Evolutionary conservation across 108 stramenopile genomes (phyloP), one percentile per base, ranked within the genome.

Genomic region (Nannochloropsis salina): DNA sequence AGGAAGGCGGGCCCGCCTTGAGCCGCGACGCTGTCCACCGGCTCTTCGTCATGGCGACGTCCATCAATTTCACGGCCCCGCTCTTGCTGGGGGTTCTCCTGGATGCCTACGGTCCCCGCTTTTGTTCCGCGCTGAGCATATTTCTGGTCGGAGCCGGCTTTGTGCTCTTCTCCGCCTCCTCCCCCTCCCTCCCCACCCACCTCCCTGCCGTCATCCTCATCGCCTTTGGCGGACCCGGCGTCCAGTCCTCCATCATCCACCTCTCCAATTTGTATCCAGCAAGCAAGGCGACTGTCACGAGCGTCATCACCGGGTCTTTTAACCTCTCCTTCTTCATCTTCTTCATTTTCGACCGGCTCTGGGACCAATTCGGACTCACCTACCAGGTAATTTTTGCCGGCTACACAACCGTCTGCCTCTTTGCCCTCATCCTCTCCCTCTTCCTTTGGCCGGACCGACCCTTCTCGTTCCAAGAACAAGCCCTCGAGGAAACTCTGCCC

Each of bases 191-290:
- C 42, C 84, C 80, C n/a, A 21, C 44, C 20, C 80, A 80, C 44
- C 31, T 85, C 9, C 80, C 81, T 3, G 84, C 80, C 61, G 47
- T 85, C 31, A 21, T 80, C 4, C 43, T 82, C 8, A 85, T 88
- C 2, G 84, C 88, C 18, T 85, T 85, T 22, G 88, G 88, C 11
- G 88, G 88, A 12, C 88, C 88, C 10, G 88, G 88, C n/a, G 85
- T 81, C 15, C 88, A 88, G 43, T 85, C 61, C 44, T 20, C 80
- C 9, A 80, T 88, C 9, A 85, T 88, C 18, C 88, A 88, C 22
- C 12, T 88, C 31, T 80, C 74, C n/a, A 85, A 88, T 44, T 42
- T 88, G 18, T 82, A 43, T 18, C 88, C 88, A 41, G 42, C 79
- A 11, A 9, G 80, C 40, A 43, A 43, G 20, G 44, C 84, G 5